phyloP scores from a whole-genome alignment of 306 rosid genomes.

The Malus asiatica region DNA sequence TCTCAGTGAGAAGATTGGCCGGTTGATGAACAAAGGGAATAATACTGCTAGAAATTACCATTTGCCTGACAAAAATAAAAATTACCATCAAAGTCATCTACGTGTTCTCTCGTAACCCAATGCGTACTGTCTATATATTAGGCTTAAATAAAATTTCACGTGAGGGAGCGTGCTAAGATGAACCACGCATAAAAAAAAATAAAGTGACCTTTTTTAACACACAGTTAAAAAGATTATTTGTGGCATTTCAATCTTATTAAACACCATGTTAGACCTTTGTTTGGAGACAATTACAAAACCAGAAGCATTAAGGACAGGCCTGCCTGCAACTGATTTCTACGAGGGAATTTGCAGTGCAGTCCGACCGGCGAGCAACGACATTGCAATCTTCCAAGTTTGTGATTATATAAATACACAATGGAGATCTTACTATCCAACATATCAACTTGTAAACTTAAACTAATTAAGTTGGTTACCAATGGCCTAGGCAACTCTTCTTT shows the following conservation, averaged over 20 bases:
- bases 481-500: constrained; percentile 7
- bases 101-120: too few relatives aligned
- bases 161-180: too few relatives aligned
- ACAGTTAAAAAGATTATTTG: too few relatives aligned
- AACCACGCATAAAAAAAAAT: too few relatives aligned
- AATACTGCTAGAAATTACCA: too few relatives aligned
- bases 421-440: neutral
- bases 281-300: constrained; percentile 15
- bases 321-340: neutral
- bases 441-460: neutral
- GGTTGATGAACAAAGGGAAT: too few relatives aligned
- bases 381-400: neutral
- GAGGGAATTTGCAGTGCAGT: neutral
- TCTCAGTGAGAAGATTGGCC: too few relatives aligned
- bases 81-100: too few relatives aligned
- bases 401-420: neutral
- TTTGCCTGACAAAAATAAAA: too few relatives aligned
- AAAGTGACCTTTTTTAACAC: too few relatives aligned
- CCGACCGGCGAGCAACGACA: neutral
- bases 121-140: too few relatives aligned
- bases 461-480: neutral
- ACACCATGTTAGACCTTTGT: neutral
- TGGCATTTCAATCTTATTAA: neutral
- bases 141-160: too few relatives aligned
- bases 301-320: neutral